phyloP scores from a whole-genome alignment of 345 rosid species.

The Lepidium didymum region DNA sequence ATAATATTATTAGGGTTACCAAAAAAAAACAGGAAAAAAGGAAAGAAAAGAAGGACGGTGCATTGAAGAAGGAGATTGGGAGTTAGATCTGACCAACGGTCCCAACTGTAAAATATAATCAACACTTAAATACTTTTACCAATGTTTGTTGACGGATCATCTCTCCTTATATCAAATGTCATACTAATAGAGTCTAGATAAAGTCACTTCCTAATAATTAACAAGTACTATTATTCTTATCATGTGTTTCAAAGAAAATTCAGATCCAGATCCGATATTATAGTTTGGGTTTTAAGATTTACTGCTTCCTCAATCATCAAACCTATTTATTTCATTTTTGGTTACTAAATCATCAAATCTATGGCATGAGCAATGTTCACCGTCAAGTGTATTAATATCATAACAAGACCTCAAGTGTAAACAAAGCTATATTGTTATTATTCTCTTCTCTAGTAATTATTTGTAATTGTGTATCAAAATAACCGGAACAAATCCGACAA shows the following conservation, averaged over 20 bases:
- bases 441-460: no score
- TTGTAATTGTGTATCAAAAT: no score
- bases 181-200: background rate
- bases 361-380: background rate
- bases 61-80: slow-evolving; percentile 25
- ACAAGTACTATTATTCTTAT: background rate
- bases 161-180: background rate
- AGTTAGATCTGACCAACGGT: slow-evolving; percentile 22
- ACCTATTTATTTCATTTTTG: background rate
- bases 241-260: background rate
- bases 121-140: background rate
- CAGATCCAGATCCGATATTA: background rate
- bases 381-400: background rate
- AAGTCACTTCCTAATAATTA: background rate
- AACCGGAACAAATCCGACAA: no score
- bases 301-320: background rate
- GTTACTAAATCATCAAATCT: background rate
- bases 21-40: no score
- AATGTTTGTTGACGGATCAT: background rate
- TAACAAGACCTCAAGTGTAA: no score
- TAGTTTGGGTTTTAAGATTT: background rate
- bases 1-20: background rate
- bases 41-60: slow-evolving; percentile 25
- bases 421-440: no score
- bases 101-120: slow-evolving; percentile 26